Evolutionary conservation across 257 asterid genomes (phyloP).

Genomic region (Solanum piurae): DNA sequence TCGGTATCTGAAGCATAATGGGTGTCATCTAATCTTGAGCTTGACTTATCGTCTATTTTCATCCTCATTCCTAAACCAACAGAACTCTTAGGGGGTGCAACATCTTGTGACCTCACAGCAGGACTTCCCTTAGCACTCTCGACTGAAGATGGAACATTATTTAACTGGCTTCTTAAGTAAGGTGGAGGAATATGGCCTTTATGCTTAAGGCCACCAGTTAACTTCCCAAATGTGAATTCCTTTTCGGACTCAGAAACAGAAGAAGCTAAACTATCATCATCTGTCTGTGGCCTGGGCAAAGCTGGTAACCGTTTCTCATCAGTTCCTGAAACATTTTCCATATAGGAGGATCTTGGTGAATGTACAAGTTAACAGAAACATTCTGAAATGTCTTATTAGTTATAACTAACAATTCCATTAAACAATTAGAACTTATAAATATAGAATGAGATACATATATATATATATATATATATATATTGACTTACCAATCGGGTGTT

Average conservation of each 20-base stretch:
- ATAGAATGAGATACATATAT: not conserved
- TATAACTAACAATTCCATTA: not conserved
- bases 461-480: slow-evolving; percentile 8
- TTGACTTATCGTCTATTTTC: slow-evolving; percentile 11
- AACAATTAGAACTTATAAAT: not conserved
- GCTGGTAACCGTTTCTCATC: slow-evolving; percentile 5
- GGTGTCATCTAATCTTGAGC: slow-evolving; percentile 18
- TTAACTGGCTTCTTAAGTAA: slow-evolving; percentile 29
- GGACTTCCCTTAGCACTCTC: slow-evolving; percentile 20
- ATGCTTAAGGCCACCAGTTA: slow-evolving; percentile 87
- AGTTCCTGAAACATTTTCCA: slow-evolving; percentile 13
- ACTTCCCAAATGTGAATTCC: slow-evolving; percentile 49
- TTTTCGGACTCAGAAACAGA: slow-evolving; percentile 20
- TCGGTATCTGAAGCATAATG: slow-evolving; percentile 32
- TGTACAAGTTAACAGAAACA: slow-evolving; percentile 1
- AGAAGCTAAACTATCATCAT: slow-evolving; percentile 6
- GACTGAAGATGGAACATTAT: slow-evolving; percentile 21
- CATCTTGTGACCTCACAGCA: slow-evolving; percentile 8
- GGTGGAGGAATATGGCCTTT: slow-evolving; percentile 49
- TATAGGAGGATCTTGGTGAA: slow-evolving; percentile 12
- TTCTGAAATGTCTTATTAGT: not conserved
- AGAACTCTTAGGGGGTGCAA: slow-evolving; percentile 15
- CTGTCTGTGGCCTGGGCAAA: not conserved
- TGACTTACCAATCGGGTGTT: not conserved
- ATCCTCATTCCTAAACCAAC: not conserved